Base-by-base conservation (phyloP, 2,329 filamentous ascomycete genomes). In the Claviceps citrina region DNA sequence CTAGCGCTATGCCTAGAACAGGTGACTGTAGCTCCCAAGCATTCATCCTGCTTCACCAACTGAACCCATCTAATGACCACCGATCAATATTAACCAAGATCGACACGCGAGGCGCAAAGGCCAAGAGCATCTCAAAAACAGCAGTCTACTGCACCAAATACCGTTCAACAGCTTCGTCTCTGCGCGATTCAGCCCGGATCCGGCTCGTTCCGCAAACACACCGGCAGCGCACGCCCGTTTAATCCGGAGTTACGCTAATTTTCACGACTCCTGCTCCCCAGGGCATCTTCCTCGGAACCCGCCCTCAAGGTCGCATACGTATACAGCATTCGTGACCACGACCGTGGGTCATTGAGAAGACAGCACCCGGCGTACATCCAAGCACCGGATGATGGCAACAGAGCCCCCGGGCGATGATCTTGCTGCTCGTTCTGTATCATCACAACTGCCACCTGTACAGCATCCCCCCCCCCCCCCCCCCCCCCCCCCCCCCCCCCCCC, bases 311-410 rank as follows among this genome's bases (percentile, higher is more conserved):
- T 7, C 12, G 9, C 7, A 8, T 9, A 27, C 16, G 19, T 20
- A 28, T 13, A 9, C 37, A 28, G 25, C 7, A 26, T 20, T 20
- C 38, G 24, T 22, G 26, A 42, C 43, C 44, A 46, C 49, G 46
- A 52, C 46, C 44, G 8, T 46, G 46, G 38, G 39, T 32, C 31
- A 34, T 34, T 12, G 18, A 39, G 31, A 22, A 34, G 49, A 53
- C 46, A 46, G 45, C 48, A 48, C 57, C 53, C 51, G 53, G 57
- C 54, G 55, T 42, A 26, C 27, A 40, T 13, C 32, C 36, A 27
- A 37, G 7, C 26, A 42, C 30, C 70, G 71, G 70, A 76, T 72
- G 70, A 76, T 76, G 72, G 72, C 71, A 68, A 70, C 70, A 67
- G 72, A 73, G 69, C 65, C 67, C 64, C 64, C 65, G 56, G 61